Evolutionary conservation across 768 basidiomycete genomes (phyloP).

Genomic region (Macrolepiota fuliginosa): DNA sequence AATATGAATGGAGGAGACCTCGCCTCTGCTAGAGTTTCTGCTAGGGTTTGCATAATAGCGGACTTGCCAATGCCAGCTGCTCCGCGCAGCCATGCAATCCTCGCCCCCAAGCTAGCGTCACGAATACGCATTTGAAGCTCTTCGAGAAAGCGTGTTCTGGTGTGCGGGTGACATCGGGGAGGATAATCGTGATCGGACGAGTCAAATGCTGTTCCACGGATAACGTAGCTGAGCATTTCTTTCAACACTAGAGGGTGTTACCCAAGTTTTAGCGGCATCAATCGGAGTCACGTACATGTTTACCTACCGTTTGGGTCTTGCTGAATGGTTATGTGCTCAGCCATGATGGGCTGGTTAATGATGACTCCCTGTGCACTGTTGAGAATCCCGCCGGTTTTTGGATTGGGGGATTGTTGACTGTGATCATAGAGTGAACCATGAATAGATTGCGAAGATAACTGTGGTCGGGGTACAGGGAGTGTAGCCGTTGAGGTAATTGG

Average conservation of each 20-base stretch:
- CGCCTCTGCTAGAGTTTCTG: too few species aligned
- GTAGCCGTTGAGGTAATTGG: too few species aligned
- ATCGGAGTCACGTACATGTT: too few species aligned
- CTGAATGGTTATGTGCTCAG: too few species aligned
- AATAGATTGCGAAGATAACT: too few species aligned
- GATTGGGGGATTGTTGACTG: too few species aligned
- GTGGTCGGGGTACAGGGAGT: too few species aligned
- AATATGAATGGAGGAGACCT: neutral
- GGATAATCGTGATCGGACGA: neutral
- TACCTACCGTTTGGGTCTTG: too few species aligned
- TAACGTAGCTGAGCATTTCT: neutral
- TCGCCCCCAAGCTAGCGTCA: neutral
- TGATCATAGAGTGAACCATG: too few species aligned
- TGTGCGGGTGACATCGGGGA: neutral
- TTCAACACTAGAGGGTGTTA: neutral
- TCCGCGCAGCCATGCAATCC: constrained; percentile 8
- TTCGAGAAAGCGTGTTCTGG: neutral
- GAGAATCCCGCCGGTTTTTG: too few species aligned
- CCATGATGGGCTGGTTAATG: constrained; percentile 23
- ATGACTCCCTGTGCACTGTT: too few species aligned
- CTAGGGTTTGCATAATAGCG: constrained; percentile 3
- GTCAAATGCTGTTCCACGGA: neutral
- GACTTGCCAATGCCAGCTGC: constrained; percentile 10
- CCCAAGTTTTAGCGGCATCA: too few species aligned
- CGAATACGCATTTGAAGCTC: neutral